Conservation (phyloP, 257 asterid genomes). For the Nicotiana otophora region DNA sequence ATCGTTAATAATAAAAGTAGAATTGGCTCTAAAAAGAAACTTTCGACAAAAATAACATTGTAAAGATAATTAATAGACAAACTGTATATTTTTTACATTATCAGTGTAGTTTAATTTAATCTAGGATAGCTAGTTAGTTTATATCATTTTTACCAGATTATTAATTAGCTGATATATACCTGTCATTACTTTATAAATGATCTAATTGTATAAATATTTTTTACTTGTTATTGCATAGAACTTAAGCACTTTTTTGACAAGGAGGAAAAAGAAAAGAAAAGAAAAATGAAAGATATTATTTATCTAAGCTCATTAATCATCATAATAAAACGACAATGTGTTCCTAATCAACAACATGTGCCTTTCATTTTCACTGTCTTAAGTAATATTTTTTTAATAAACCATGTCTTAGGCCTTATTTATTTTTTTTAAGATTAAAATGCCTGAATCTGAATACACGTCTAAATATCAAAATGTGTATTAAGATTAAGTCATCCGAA, state of each 20-base stretch:
- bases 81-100: too few species aligned
- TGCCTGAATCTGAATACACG: too few species aligned
- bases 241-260: not conserved
- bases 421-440: not conserved
- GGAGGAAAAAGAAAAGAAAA: not conserved
- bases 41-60: not conserved
- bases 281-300: not conserved
- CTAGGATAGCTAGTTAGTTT: not conserved
- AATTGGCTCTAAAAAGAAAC: not conserved
- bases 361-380: not conserved
- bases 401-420: not conserved
- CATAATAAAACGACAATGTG: conserved; percentile 6
- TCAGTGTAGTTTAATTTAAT: too few species aligned
- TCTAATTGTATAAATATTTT: not conserved
- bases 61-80: too few species aligned
- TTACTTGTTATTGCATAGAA: not conserved
- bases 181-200: not conserved
- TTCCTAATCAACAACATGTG: conserved; percentile 9
- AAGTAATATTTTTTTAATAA: not conserved
- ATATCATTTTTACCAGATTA: too few species aligned
- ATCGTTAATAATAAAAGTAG: not conserved
- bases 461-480: too few species aligned
- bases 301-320: not conserved
- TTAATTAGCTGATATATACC: too few species aligned
- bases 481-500: too few species aligned